Conservation (phyloP, 768 basidiomycete genomes). For the Hypholoma sublateritium region DNA sequence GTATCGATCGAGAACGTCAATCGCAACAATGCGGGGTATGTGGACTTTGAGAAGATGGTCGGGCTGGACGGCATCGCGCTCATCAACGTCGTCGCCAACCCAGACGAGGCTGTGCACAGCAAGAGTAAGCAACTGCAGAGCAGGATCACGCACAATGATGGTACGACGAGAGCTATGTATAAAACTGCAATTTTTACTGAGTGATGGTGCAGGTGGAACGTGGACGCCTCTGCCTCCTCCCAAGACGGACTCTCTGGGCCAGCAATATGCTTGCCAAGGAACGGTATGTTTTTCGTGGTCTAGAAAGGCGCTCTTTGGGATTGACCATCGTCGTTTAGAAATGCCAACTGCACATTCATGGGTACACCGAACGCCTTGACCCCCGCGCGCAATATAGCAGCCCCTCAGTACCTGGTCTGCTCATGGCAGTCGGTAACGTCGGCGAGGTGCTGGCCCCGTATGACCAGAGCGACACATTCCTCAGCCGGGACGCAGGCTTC, state of each 20-base stretch:
- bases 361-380: constrained; percentile 91
- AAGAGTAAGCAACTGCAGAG: constrained; percentile 77
- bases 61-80: constrained; percentile 95
- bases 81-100: constrained; percentile 86
- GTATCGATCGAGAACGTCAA: constrained; percentile 87
- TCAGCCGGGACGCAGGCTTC: constrained; percentile 94
- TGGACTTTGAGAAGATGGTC: constrained; percentile 97
- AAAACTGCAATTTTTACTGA: constrained; percentile 1
- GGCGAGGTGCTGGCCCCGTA: constrained; percentile 82
- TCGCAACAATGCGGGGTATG: constrained; percentile 82
- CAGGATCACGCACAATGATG: constrained; percentile 96
- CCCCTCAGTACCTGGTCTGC: constrained; percentile 86
- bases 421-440: constrained; percentile 97
- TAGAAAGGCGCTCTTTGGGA: background rate
- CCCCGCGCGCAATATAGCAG: constrained; percentile 92
- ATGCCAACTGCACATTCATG: constrained; percentile 90
- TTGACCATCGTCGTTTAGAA: constrained; percentile 40
- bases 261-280: constrained; percentile 64
- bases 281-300: constrained; percentile 44
- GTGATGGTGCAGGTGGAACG: constrained; percentile 56
- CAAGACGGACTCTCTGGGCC: constrained; percentile 68
- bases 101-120: constrained; percentile 68
- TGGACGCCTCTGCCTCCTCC: constrained; percentile 89
- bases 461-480: constrained; percentile 89
- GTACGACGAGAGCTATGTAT: constrained; percentile 35